Conservation (phyloP, 371 early-diverging fungal genomes). For the Mortierella sp. region DNA sequence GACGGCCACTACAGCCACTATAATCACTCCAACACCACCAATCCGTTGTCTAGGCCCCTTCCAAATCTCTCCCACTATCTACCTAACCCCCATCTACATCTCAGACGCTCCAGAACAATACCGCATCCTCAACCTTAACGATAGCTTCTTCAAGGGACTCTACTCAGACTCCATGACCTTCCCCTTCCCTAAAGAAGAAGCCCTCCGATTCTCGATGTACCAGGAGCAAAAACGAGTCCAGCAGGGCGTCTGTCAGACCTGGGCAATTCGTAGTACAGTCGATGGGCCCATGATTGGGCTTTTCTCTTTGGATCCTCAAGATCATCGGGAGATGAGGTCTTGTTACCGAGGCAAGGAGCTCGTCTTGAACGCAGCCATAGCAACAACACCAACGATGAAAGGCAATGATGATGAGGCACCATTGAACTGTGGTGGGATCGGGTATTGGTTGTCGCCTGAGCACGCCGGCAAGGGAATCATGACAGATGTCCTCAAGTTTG, state of each 20-base stretch:
- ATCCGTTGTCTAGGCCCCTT: constrained; percentile 28
- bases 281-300: constrained; percentile 37
- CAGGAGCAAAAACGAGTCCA: not conserved
- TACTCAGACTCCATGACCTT: constrained; percentile 22
- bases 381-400: not conserved
- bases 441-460: constrained; percentile 53
- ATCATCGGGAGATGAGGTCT: constrained; percentile 30
- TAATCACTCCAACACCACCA: not conserved
- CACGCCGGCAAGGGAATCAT: constrained; percentile 31
- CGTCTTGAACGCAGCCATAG: not conserved
- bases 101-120: constrained; percentile 29
- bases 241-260: not conserved
- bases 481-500: constrained; percentile 31
- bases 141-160: constrained; percentile 23
- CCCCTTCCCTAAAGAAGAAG: constrained; percentile 24
- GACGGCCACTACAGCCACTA: not conserved
- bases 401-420: not conserved
- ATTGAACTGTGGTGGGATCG: constrained; percentile 31
- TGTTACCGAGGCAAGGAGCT: not conserved
- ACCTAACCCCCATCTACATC: constrained; percentile 16
- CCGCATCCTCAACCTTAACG: constrained; percentile 30
- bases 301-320: constrained; percentile 16
- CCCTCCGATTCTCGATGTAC: constrained; percentile 21
- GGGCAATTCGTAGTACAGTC: constrained; percentile 28
- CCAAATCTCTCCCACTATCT: constrained; percentile 20